Base-by-base conservation (phyloP, 225 moss, liverwort and hornwort genomes). In the Asterella californica region DNA sequence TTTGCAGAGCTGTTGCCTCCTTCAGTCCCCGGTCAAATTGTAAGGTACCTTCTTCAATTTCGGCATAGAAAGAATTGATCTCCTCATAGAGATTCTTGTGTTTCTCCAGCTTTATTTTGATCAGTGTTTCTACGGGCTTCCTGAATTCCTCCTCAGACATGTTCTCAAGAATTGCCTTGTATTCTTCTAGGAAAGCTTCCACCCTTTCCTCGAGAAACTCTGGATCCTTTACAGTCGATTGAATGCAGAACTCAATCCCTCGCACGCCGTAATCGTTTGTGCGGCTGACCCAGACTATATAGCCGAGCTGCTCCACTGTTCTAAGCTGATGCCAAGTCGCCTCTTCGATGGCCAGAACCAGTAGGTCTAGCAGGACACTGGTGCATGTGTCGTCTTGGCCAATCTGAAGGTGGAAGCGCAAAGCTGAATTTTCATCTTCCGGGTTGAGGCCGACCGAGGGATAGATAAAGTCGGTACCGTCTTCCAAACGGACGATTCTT, bases 31-130 rank as follows among this genome's bases (percentile, higher is more conserved):
- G 88, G 79, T 91, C 82, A 52, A 96, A 96, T 54, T 84, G 85
- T 83, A 96, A 82, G 74, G 96, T 94, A 72, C 96, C 96, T 62
- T 94, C 88, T 34, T 89, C 91, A 47, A 96, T 96, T 85, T 96
- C 96, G 63, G 80, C 87, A 89, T 90, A 94, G 78, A 89, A 92
- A 79, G 90, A 92, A 59, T 79, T 85, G 72, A 89, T 91, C 83
- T 96, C 96, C 76, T 96, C 96, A 92, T 94, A 96, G 22, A 96
- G 72, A 75, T 92, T 96, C 85, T 96, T 96, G 86, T 92, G 88
- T 84, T 96, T 96, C 82, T 96, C 96, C 80, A 94, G 86, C 85
- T 96, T 96, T 79, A 90, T 89, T 81, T 96, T 92, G 83, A 92
- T 82, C 50, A 91, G 79, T 60, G 94, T 89, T 74, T 91, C 87